Base-by-base conservation (phyloP, 352 stramenopile species). In the Pythium utonaiense region DNA sequence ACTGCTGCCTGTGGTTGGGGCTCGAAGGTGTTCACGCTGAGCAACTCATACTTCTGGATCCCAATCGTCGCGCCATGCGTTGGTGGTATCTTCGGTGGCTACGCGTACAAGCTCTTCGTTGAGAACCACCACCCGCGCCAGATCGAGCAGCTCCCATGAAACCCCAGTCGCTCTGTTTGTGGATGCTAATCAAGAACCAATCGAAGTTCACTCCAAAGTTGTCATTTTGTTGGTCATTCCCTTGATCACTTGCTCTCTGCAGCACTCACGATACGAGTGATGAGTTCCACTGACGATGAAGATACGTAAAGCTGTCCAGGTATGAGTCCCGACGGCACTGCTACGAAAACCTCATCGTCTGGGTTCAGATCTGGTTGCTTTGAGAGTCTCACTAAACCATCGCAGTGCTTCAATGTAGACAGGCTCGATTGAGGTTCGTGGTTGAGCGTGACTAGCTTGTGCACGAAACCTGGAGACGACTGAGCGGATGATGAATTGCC, bases 11-110 rank as follows among this genome's bases (percentile, higher is more conserved):
- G 54, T 27, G 75, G 73, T 21, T 85, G 71, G 71, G 75, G 75
- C 54, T 70, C 66, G 40, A 64, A 66, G 33, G 73, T 82, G 4
- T 85, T 82, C 62, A 71, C 73, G 34, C 53, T 72, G 17, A 57
- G 73, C 61, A 48, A 70, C 66, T 69, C 72, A 53, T 85, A 85
- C 71, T 85, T 85, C 50, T 82, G 73, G 73, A 66, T 85, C 40
- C 75, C 75, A 9, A 73, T 85, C 36, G 65, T 85, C 21, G 75
- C 49, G 30, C 75, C 75, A 3, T 70, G 60, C 6, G 36, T 85
- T 17, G 75, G 75, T 21, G 73, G 68, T 12, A 66, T 71, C 13
- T 34, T 78, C 45, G 75, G 75, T 9, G 71, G 62, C 12, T 57
- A 70, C 45, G 60, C 67, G 28, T 86, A 86, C 70, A 60, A 71